phyloP scores from a whole-genome alignment of 805 yeast genomes.

The Starmerella etchellsii region DNA sequence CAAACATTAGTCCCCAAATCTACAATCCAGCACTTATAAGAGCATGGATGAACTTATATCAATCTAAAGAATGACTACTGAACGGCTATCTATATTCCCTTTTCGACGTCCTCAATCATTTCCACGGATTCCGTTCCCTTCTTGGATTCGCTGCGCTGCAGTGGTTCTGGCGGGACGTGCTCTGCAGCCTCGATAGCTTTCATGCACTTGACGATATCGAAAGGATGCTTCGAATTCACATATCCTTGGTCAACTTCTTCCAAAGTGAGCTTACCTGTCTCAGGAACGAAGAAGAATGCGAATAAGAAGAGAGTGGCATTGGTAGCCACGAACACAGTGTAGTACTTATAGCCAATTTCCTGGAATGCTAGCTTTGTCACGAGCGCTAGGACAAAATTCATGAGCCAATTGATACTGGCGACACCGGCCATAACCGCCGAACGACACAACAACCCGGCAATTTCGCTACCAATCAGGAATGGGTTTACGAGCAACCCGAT shows the following conservation, averaged over 20 bases:
- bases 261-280: slow-evolving; percentile 46
- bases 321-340: slow-evolving; percentile 45
- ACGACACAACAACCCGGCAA: slow-evolving; percentile 40
- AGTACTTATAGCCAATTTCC: slow-evolving; percentile 41
- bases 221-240: slow-evolving; percentile 10
- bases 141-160: not conserved
- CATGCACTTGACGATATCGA: slow-evolving; percentile 15
- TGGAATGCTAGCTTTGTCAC: slow-evolving; percentile 38
- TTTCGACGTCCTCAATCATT: not conserved
- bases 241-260: slow-evolving; percentile 38
- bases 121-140: not conserved
- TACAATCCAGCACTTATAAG: not conserved
- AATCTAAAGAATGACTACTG: no score
- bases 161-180: slow-evolving; percentile 11
- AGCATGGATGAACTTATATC: no score
- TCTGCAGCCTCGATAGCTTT: slow-evolving; percentile 10
- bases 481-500: slow-evolving; percentile 32
- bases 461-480: slow-evolving; percentile 41
- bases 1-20: no score
- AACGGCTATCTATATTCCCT: no score
- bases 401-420: slow-evolving; percentile 45
- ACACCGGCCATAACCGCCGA: slow-evolving; percentile 39
- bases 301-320: slow-evolving; percentile 37
- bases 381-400: slow-evolving; percentile 46
- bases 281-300: slow-evolving; percentile 40